A percentile compares a stretch with the other conserved stretches of the same genome.
Conservation (phyloP, 2,329 filamentous ascomycete genomes). For the Dactylonectria estremocensis region DNA sequence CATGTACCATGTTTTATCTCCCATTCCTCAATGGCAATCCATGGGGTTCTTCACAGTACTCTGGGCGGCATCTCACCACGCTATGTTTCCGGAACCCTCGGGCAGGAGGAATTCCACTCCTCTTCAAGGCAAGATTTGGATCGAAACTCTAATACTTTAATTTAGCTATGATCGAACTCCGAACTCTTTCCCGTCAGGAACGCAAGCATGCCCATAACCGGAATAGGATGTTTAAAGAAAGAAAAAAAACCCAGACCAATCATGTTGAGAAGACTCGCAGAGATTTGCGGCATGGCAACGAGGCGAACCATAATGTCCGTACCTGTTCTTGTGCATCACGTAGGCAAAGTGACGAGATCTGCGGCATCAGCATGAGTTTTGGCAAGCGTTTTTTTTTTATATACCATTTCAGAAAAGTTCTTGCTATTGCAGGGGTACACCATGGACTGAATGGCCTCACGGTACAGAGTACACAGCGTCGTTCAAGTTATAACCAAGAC, state of each 20-base stretch:
- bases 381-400: not conserved
- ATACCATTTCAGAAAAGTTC: too few relatives aligned
- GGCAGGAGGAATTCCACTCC: not conserved
- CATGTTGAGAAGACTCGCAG: not conserved
- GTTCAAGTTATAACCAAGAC: too few relatives aligned
- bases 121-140: not conserved
- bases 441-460: too few relatives aligned
- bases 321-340: too few relatives aligned
- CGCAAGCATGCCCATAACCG: not conserved
- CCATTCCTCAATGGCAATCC: not conserved
- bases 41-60: not conserved
- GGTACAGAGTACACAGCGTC: too few relatives aligned
- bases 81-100: constrained; percentile 10
- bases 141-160: not conserved
- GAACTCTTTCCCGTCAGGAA: not conserved
- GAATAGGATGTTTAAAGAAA: not conserved
- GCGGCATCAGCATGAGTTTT: not conserved
- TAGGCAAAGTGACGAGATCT: not conserved
- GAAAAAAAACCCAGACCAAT: not conserved
- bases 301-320: too few relatives aligned
- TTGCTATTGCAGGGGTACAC: too few relatives aligned
- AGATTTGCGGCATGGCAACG: not conserved
- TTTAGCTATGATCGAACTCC: not conserved
- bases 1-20: not conserved
- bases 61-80: not conserved